Evolutionary conservation across 148 eudicot genomes (phyloP).

Genomic region (Rhododendron kiyosumense): DNA sequence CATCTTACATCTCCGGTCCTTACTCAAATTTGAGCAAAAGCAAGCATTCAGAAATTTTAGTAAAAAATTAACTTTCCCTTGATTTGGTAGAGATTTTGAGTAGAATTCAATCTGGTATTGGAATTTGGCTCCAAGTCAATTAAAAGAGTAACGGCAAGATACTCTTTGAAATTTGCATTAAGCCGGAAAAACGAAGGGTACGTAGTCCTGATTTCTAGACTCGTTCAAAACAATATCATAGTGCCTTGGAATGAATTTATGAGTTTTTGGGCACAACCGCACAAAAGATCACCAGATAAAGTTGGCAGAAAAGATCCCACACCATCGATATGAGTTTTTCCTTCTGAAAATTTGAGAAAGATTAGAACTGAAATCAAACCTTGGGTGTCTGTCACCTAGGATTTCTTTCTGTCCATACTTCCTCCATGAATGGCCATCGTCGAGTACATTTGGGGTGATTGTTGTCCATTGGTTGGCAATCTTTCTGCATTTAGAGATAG

Average conservation of each 20-base stretch:
- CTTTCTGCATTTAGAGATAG: not conserved
- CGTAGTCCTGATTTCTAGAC: not conserved
- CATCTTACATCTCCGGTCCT: no score
- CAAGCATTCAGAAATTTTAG: no score
- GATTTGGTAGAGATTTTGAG: no score
- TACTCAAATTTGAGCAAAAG: no score
- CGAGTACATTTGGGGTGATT: not conserved
- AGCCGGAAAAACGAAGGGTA: no score
- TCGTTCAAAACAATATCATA: not conserved
- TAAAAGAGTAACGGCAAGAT: no score
- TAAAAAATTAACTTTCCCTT: no score
- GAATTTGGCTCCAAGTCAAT: no score
- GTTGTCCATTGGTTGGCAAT: fast-evolving
- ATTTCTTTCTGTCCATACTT: not conserved
- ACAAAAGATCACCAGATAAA: not conserved
- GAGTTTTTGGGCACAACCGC: not conserved
- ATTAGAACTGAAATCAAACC: not conserved
- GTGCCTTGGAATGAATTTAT: no score
- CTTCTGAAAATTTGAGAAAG: not conserved
- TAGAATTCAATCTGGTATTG: no score
- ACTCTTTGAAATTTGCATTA: no score
- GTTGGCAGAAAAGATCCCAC: not conserved
- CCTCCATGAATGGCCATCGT: not conserved
- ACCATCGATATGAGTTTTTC: not conserved
- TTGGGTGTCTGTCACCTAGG: not conserved